Percentiles rank a stretch among this genome's conserved stretches.
phyloP scores from a whole-genome alignment of 768 basidiomycete species.

The Phaffia australis region DNA sequence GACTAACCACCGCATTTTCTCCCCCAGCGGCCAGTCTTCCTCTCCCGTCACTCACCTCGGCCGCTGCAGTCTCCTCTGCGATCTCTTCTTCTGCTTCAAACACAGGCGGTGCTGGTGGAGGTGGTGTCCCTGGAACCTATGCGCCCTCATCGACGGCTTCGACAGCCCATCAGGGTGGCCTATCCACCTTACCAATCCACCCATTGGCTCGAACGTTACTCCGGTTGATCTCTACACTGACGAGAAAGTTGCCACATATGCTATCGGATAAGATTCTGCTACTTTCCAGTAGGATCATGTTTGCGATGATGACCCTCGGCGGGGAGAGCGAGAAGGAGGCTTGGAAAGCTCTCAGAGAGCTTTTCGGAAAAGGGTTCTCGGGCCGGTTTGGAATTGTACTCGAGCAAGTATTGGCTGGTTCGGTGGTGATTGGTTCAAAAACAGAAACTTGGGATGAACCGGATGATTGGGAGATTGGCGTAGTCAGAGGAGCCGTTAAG shows the following conservation, averaged over 20 bases:
- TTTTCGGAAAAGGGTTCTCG: slow-evolving; percentile 9
- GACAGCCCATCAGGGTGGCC: slow-evolving; percentile 1
- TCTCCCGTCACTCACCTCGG: neutral
- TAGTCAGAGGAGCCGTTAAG: slow-evolving; percentile 16
- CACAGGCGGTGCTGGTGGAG: neutral
- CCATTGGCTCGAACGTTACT: slow-evolving; percentile 6
- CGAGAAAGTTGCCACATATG: too few species aligned
- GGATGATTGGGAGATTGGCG: slow-evolving; percentile 4
- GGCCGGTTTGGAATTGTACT: slow-evolving; percentile 6
- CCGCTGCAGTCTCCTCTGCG: neutral
- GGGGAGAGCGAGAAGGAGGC: slow-evolving; percentile 15
- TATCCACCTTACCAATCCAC: slow-evolving; percentile 6
- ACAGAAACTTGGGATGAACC: slow-evolving; percentile 6
- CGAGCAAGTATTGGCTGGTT: slow-evolving; percentile 4
- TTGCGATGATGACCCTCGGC: slow-evolving; percentile 14
- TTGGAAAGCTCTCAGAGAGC: slow-evolving; percentile 2
- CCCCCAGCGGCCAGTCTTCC: neutral
- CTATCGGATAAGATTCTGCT: neutral
- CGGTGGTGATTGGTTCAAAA: neutral
- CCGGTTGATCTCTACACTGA: neutral
- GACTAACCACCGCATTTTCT: too few species aligned
- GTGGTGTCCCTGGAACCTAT: neutral
- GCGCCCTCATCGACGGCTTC: neutral
- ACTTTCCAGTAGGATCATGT: slow-evolving; percentile 4
- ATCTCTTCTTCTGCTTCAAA: neutral